phyloP scores from a whole-genome alignment of 495 filamentous ascomycete genomes.

The Hypomontagnella monticulosa region DNA sequence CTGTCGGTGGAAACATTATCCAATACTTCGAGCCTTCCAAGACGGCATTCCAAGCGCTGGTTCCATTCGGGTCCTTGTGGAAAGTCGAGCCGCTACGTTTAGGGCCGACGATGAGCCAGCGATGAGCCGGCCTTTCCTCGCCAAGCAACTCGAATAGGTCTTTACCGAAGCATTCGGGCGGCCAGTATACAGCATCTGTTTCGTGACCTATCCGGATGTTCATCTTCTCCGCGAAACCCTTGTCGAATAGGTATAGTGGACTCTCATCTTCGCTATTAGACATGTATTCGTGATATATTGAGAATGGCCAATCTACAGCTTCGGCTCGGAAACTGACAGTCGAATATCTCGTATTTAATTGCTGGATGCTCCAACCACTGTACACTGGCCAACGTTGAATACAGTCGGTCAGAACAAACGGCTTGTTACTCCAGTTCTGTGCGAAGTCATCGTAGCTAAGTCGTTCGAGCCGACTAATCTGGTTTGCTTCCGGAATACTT shows the following conservation, averaged over 20 bases:
- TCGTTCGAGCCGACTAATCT: slow-evolving; percentile 73
- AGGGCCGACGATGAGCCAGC: slow-evolving; percentile 95
- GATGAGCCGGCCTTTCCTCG: slow-evolving; percentile 80
- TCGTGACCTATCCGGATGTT: slow-evolving; percentile 66
- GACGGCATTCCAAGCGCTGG: slow-evolving; percentile 96
- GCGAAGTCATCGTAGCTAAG: slow-evolving; percentile 80
- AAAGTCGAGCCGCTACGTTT: slow-evolving; percentile 92
- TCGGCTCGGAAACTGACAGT: slow-evolving; percentile 83
- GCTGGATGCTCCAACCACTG: slow-evolving; percentile 74
- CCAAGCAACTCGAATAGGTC: slow-evolving; percentile 89
- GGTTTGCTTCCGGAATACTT: slow-evolving; percentile 76
- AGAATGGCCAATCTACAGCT: slow-evolving; percentile 89
- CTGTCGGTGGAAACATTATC: slow-evolving; percentile 84
- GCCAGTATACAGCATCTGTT: slow-evolving; percentile 73
- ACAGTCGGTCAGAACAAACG: slow-evolving; percentile 89
- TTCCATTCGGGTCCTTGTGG: slow-evolving; percentile 80
- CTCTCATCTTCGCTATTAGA: slow-evolving; percentile 83
- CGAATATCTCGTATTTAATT: slow-evolving; percentile 69
- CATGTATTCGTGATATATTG: slow-evolving; percentile 87
- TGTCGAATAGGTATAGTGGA: slow-evolving; percentile 93
- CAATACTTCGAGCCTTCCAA: slow-evolving; percentile 93
- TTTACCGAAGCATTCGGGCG: slow-evolving; percentile 86
- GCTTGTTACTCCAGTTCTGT: slow-evolving; percentile 76
- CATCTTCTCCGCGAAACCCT: slow-evolving; percentile 89
- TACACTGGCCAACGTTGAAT: slow-evolving; percentile 86